Conservation (phyloP, 176 grass and related monocot species). For the Carex kokanica region DNA sequence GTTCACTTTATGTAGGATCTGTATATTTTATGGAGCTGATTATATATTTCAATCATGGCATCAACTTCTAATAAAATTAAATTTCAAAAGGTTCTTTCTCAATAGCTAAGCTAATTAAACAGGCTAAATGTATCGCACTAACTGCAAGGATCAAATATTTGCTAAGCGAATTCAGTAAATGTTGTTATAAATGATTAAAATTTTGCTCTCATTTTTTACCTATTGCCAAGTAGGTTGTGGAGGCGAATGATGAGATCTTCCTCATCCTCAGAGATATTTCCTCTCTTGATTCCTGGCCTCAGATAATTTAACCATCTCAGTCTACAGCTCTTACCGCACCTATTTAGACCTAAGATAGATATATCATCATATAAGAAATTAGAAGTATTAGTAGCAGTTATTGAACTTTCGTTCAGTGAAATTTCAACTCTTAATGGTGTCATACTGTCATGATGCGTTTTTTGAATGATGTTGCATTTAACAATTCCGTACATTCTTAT, state of each 20-base stretch:
- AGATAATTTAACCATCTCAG: constrained; percentile 51
- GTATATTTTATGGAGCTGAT: not conserved
- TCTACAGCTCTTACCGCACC: constrained; percentile 48
- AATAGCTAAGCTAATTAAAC: too few relatives aligned
- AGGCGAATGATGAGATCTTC: constrained; percentile 46
- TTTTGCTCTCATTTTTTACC: not conserved
- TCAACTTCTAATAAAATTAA: not conserved
- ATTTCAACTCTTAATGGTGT: not conserved
- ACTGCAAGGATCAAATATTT: not conserved
- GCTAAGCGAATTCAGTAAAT: not conserved
- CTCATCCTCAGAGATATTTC: constrained; percentile 42
- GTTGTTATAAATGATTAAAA: not conserved
- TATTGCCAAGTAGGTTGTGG: constrained; percentile 47
- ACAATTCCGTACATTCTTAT: not conserved
- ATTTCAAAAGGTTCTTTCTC: not conserved
- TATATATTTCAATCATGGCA: not conserved
- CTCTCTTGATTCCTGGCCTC: constrained; percentile 46
- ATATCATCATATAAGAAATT: not conserved
- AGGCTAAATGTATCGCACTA: too few relatives aligned
- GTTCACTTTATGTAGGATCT: not conserved
- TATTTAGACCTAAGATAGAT: constrained; percentile 31
- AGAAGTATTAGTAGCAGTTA: not conserved
- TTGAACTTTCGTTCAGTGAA: not conserved
- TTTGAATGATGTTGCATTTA: not conserved
- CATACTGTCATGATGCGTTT: not conserved